Evolutionary conservation across 176 grass and related monocot genomes (phyloP).

Genomic region (Saccharum spontaneum): DNA sequence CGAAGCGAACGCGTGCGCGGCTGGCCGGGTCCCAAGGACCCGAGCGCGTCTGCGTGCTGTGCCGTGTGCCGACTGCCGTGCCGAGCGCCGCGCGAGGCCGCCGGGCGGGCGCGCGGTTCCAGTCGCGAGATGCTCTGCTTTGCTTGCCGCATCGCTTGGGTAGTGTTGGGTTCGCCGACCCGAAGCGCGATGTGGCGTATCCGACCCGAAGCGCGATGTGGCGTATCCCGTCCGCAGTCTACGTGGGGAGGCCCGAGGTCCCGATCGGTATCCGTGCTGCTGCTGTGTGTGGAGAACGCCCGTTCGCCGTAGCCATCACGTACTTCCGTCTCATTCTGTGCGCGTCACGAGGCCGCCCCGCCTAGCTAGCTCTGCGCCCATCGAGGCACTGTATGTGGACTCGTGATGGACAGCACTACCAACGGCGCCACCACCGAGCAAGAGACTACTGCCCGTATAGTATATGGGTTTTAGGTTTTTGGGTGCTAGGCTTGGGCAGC

Average conservation of each 20-base stretch:
- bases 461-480: too few species aligned
- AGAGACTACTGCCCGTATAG: too few species aligned
- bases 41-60: neutral
- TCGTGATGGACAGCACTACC: neutral
- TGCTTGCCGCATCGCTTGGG: neutral
- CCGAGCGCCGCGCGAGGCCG: neutral
- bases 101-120: neutral
- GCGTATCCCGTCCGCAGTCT: constrained; percentile 16
- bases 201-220: neutral
- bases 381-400: neutral
- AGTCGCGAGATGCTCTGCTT: neutral
- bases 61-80: too few species aligned
- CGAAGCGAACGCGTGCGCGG: neutral
- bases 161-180: neutral
- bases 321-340: constrained; percentile 38
- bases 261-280: neutral
- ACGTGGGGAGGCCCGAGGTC: neutral
- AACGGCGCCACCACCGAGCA: neutral
- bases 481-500: too few species aligned
- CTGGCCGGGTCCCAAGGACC: neutral
- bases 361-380: neutral
- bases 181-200: neutral
- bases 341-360: neutral
- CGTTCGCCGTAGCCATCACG: constrained; percentile 48
- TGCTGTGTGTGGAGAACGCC: neutral